Evolutionary conservation across 306 rosid genomes (phyloP).

Genomic region (Cucumis sativus): DNA sequence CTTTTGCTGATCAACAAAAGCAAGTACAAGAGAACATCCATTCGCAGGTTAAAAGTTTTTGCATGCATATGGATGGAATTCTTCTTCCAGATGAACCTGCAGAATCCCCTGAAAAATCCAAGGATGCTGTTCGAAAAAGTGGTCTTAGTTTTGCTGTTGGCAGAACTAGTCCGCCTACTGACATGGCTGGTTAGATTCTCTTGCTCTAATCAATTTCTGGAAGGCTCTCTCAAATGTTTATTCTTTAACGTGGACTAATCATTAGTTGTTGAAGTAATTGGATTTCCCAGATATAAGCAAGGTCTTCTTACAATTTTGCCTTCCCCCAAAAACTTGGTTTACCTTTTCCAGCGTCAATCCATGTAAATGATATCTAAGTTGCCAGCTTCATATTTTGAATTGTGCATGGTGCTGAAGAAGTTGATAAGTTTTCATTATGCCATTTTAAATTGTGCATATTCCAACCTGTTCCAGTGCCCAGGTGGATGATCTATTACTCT

Average conservation of each 20-base stretch:
- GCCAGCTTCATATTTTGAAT: neutral
- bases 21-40: constrained; percentile 83
- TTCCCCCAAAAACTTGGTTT: neutral
- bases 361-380: neutral
- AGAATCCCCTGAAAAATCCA: constrained; percentile 24
- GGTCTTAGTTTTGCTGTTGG: constrained; percentile 85
- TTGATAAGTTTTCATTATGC: neutral
- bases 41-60: constrained; percentile 44
- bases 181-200: constrained; percentile 31
- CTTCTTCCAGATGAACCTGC: constrained; percentile 42
- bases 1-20: constrained; percentile 55
- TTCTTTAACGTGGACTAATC: neutral
- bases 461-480: neutral
- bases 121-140: constrained; percentile 33
- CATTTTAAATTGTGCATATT: too few species aligned
- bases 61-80: constrained; percentile 58
- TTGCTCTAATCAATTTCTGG: neutral
- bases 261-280: neutral
- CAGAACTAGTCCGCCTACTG: constrained; percentile 17
- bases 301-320: neutral
- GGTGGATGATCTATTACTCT: neutral
- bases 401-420: neutral
- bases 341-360: neutral
- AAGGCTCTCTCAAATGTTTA: neutral
- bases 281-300: neutral